Base-by-base conservation (phyloP, 495 filamentous ascomycete genomes). In the Lasiosphaeriaceae sp. region DNA sequence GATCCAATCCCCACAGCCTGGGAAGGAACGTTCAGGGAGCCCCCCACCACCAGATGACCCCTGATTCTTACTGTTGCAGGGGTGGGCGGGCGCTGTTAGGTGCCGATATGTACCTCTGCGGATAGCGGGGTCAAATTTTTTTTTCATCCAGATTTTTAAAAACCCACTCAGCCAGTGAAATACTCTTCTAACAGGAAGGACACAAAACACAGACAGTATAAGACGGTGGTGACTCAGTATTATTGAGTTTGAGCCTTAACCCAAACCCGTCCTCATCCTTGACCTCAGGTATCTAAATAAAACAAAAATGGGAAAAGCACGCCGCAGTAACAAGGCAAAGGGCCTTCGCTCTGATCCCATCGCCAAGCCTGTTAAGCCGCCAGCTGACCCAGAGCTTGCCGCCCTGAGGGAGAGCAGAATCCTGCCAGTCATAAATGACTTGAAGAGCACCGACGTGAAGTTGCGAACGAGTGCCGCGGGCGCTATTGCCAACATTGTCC, bases 401-500 rank as follows among this genome's bases (percentile, higher is more conserved):
- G 78, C 77, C 12, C 71, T 86, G 31, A 74, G 83, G 19, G 80
- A 85, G 52, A 66, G 74, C 63, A 77, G 71, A 57, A 82, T 86
- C 59, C 63, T 86, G 45, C 83, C 84, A 17, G 73, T 82, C 4
- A 58, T 86, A 23, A 80, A 74, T 54, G 75, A 83, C 54, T 67
- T 86, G 11, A 71, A 81, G 57, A 83, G 79, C 61, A 54, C 75
- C 47, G 78, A 83, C n/a, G 60, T 78, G 3, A 83, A 80, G 58
- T 73, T 69, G 9, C 71, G 82, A 54, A 77, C 76, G 5, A 60
- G 72, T 11, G 84, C 84, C 11, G 78, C 83, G 4, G 63, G 65
- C 41, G 80, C 80, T 23, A 77, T 85, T 34, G 72, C 76, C 39
- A 83, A 83, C 62, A 81, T 86, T 14, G 75, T 86, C 35, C 77